These are phyloP conservation scores for Fermentozyma sake DNA, from an alignment of 1,139 yeast species.

Conservation along the genomic window DNA sequence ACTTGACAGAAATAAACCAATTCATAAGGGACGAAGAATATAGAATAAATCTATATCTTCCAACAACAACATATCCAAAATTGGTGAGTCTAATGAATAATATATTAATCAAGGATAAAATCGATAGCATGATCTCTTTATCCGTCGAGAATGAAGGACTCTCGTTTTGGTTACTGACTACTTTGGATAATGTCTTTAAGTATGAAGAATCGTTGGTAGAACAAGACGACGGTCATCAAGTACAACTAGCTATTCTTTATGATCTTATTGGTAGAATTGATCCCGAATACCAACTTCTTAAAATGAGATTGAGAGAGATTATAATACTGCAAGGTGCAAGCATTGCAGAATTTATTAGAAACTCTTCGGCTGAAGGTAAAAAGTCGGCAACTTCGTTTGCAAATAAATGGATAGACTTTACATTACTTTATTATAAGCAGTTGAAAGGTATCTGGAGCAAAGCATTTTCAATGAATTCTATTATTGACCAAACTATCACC, in stretches of 20 bases:
- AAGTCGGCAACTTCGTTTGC: constrained; percentile 46
- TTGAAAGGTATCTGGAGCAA: constrained; percentile 43
- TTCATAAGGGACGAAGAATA: constrained; percentile 57
- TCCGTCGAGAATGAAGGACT: constrained; percentile 53
- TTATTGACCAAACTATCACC: constrained; percentile 53
- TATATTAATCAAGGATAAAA: constrained; percentile 56
- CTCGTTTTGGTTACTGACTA: constrained; percentile 46
- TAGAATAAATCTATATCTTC: constrained; percentile 52
- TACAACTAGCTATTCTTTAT: constrained; percentile 44
- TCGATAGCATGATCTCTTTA: constrained; percentile 44
- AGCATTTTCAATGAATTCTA: constrained; percentile 47
- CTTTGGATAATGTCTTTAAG: constrained; percentile 17
- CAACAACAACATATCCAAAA: constrained; percentile 51
- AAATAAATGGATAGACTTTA: constrained; percentile 62
- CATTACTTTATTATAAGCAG: constrained; percentile 52
- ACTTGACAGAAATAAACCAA: constrained; percentile 48
- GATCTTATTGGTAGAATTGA: constrained; percentile 54
- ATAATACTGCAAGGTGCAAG: constrained; percentile 39
- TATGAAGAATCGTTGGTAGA: too few relatives aligned
- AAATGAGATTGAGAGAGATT: constrained; percentile 43
- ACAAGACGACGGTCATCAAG: constrained; percentile 8
- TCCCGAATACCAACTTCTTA: constrained; percentile 45
- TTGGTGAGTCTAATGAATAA: constrained; percentile 54
- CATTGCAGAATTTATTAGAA: constrained; percentile 27
- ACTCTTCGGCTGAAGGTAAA: constrained; percentile 11